Evolutionary conservation across 495 filamentous ascomycete species (phyloP), one percentile per base, ranked within the genome.

Genomic region (Talaromyces ruber): DNA sequence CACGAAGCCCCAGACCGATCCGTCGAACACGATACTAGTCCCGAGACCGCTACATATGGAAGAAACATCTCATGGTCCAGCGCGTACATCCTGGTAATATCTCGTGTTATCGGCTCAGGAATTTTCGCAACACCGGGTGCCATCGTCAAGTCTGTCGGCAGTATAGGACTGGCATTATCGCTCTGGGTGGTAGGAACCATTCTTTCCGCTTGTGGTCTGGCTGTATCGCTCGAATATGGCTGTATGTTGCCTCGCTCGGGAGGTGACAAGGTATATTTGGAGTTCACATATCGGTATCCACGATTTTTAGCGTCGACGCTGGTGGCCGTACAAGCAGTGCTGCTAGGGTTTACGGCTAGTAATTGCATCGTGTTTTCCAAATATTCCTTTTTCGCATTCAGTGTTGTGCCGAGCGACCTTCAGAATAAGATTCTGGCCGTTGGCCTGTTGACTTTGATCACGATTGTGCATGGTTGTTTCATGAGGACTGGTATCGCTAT

Each of bases 231-330:
- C 63, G 88, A 92, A 66, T 88, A 82, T 65, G 88, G 88, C 0
- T 87, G 82, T 67, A 89, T 90, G 86, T 72, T 90, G 56, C 88
- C 88, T 53, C 76, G 85, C 2, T 86, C 83, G 3, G 87, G 89
- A 2, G 88, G 88, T 21, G 79, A 84, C 45, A 91, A 91, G 72
- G 85, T 91, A 29, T 93, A 93, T 64, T 82, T 92, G 59, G 89
- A 93, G 65, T 88, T 86, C 70, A 85, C 86, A 0, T 93, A 91
- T 72, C 84, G 81, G 0, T 76, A 76, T 25, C 89, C 89, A 2
- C 80, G 81, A 16, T 90, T 88, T 65, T 78, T 93, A 18, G 86
- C 86, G 0, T 87, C 87, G 3, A 86, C 82, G 0, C 68, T 91
- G 52, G 73, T 92, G 39, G 86, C 86, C 1, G 80, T 86, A 6